These are phyloP conservation scores for Malassezia nana DNA, from an alignment of 1,284 basidiomycete genomes.

Conservation along the genomic window DNA sequence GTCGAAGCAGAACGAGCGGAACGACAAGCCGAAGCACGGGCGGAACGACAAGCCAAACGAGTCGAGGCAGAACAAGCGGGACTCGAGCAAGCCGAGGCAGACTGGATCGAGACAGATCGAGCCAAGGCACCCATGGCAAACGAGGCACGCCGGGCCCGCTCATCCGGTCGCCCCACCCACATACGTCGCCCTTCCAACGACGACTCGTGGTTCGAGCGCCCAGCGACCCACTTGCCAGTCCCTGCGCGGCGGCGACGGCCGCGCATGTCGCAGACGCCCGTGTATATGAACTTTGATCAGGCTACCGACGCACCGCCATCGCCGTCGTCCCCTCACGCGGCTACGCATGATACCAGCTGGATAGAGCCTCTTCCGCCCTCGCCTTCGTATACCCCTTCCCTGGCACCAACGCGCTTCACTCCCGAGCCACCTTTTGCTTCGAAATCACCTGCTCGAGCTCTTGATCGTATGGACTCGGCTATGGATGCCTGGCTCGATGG, in stretches of 20 bases:
- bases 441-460: neutral
- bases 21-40: neutral
- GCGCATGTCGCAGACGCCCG: neutral
- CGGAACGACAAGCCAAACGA: neutral
- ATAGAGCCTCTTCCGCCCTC: neutral
- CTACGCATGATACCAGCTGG: slow-evolving; percentile 3
- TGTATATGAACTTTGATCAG: slow-evolving; percentile 12
- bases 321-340: neutral
- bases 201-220: neutral
- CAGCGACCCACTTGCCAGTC: neutral
- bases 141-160: too few species aligned
- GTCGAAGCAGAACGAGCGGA: neutral
- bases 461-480: neutral
- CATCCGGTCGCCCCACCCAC: too few species aligned
- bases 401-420: too few species aligned
- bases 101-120: too few species aligned
- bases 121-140: too few species aligned
- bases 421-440: neutral
- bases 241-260: neutral
- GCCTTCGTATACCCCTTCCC: neutral
- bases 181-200: too few species aligned
- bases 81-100: too few species aligned
- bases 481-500: too few species aligned
- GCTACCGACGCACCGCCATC: neutral
- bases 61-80: neutral